Base-by-base conservation (phyloP, 495 filamentous ascomycete species). In the Pyrenopolyporus hunteri region DNA sequence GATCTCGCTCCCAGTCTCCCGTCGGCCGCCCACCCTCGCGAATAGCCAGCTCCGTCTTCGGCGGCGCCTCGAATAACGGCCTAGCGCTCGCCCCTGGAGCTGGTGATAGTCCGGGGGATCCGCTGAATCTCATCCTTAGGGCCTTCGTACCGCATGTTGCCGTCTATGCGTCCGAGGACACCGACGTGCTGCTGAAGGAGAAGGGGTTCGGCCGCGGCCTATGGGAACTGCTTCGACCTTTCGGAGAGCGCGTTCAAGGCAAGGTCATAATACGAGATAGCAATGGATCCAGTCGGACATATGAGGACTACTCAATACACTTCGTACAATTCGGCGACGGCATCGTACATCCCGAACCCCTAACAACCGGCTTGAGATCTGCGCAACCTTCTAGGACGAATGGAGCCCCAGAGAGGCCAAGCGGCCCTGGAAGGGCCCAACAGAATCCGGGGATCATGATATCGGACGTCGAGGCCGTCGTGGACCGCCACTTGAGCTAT, bases 211-310 rank as follows among this genome's bases (percentile, higher is more conserved):
- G 79, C 16, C 83, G 82, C 14, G 93, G 93, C 0, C 82, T 98
- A 42, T 86, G 89, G 78, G 89, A 93, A 69, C 74, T 98, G 47
- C 74, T 98, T 28, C 79, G 93, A 40, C 92, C 93, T 3, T 98
- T 93, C 75, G 94, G 93, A n/a, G 94, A 98, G 71, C 82, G 80
- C 31, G 79, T 98, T 0, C 84, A 87, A 28, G 94, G 94, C 19
- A 94, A 92, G 70, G 89, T 98, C 26, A 89, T 89, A 13, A 87
- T 98, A 32, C 80, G 95, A 50, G 95, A 98, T 72, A 96, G 92
- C 63, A 81, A 88, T 55, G 93, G 94, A 7, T 84, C 85, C 28
- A 91, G 92, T 65, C 83, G 82, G 62, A 84, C 83, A 25, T 95
- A 88, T 80, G 94, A 97, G 22, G 92, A 98, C 69, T 98, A 90